Percentiles rank a stretch among this genome's conserved stretches.
These are phyloP conservation scores for Leccinellum luteum DNA, from an alignment of 768 basidiomycete species.

Conservation along the genomic window DNA sequence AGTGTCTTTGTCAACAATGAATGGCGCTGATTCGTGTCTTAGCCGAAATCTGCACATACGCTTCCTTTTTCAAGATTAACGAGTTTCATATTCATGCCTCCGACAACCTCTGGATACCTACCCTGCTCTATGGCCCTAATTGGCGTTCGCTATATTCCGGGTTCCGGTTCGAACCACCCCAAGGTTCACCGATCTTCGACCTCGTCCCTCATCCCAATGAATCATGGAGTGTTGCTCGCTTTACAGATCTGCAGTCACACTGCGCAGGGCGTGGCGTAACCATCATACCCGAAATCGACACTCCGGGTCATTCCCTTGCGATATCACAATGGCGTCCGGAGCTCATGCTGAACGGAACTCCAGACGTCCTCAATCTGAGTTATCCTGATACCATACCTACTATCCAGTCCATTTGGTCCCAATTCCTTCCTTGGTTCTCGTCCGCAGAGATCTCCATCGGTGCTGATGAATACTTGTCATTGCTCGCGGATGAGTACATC, in stretches of 20 bases:
- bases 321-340: slow-evolving; percentile 47
- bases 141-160: slow-evolving; percentile 42
- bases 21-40: not conserved
- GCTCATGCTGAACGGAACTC: slow-evolving; percentile 34
- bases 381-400: slow-evolving; percentile 42
- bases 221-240: slow-evolving; percentile 36
- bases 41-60: slow-evolving; percentile 44
- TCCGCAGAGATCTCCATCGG: slow-evolving; percentile 44
- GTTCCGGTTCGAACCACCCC: slow-evolving; percentile 40
- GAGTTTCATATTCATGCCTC: slow-evolving; percentile 44
- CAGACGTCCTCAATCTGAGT: slow-evolving; percentile 38
- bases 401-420: slow-evolving; percentile 42
- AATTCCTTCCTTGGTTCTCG: slow-evolving; percentile 39
- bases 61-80: slow-evolving; percentile 46
- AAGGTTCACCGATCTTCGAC: slow-evolving; percentile 31
- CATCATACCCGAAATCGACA: slow-evolving; percentile 44
- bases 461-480: slow-evolving; percentile 40
- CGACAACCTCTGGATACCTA: slow-evolving; percentile 43
- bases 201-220: slow-evolving; percentile 41
- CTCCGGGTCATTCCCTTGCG: slow-evolving; percentile 42
- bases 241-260: slow-evolving; percentile 34
- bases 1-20: not conserved
- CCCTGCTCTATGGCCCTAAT: slow-evolving; percentile 34
- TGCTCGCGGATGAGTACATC: slow-evolving; percentile 41
- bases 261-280: slow-evolving; percentile 39